Evolutionary conservation across 768 basidiomycete species (phyloP).

Genomic region (Sarcodon aspratus): DNA sequence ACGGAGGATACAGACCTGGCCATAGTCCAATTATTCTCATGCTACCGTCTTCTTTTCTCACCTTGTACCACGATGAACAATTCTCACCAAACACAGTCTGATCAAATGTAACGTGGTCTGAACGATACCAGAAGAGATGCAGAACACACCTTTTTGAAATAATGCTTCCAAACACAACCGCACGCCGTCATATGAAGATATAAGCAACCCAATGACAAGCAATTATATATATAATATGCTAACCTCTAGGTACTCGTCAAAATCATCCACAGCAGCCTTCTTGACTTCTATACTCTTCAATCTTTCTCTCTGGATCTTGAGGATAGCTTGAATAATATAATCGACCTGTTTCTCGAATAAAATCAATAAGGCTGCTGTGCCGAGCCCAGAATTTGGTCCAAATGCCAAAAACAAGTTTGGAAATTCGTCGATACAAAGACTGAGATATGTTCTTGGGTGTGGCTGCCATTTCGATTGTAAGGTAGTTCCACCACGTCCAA

Average conservation of each 20-base stretch:
- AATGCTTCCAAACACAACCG: conserved; percentile 19
- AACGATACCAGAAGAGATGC: background rate
- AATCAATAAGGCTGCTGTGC: conserved; percentile 42
- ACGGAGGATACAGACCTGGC: conserved; percentile 31
- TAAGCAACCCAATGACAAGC: no score
- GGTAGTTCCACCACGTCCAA: conserved; percentile 40
- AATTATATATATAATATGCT: conserved; percentile 3
- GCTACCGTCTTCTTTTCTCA: conserved; percentile 45
- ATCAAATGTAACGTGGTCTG: background rate
- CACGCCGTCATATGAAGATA: background rate
- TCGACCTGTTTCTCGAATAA: conserved; percentile 46
- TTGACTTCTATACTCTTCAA: conserved; percentile 53
- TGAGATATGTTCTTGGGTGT: conserved; percentile 46
- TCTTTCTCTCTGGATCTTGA: conserved; percentile 53
- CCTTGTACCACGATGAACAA: conserved; percentile 57
- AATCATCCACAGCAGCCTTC: conserved; percentile 47
- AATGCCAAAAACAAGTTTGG: conserved; percentile 55
- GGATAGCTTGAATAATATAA: conserved; percentile 40
- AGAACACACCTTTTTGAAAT: conserved; percentile 31
- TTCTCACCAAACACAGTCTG: conserved; percentile 48
- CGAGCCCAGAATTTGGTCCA: conserved; percentile 48
- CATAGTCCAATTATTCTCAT: conserved; percentile 36
- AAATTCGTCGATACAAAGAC: conserved; percentile 48
- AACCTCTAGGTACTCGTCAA: conserved; percentile 48
- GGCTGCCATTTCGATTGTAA: conserved; percentile 44